Evolutionary conservation across 1,139 yeast genomes (phyloP).

Genomic region (Geotrichum fermentans): DNA sequence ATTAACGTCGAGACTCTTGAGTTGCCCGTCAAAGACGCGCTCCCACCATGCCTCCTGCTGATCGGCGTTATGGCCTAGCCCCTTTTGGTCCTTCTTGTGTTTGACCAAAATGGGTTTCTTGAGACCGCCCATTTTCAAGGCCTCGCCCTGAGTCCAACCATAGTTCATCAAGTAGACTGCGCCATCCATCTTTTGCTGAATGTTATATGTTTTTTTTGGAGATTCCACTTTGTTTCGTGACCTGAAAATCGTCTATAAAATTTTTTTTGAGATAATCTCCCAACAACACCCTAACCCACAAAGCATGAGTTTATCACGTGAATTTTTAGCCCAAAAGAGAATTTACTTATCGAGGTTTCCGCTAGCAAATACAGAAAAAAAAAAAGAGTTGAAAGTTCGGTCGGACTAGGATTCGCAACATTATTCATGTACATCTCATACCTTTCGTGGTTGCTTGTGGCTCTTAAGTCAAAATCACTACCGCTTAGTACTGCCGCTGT

Average conservation of each 20-base stretch:
- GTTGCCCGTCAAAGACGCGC: conserved; percentile 83
- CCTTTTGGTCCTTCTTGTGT: conserved; percentile 86
- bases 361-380: no score
- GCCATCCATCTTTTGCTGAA: conserved; percentile 57
- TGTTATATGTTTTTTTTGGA: no score
- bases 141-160: conserved; percentile 94
- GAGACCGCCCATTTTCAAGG: conserved; percentile 71
- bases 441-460: no score
- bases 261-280: conserved; percentile 6
- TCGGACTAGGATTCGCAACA: no score
- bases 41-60: conserved; percentile 97
- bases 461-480: no score
- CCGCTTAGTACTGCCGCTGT: no score
- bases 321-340: no score
- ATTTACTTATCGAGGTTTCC: no score
- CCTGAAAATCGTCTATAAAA: background rate
- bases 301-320: no score
- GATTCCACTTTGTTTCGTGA: background rate
- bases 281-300: background rate
- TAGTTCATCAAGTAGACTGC: conserved; percentile 63
- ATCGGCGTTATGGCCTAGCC: conserved; percentile 67
- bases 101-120: conserved; percentile 81
- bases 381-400: no score
- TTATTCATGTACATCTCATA: no score
- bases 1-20: conserved; percentile 67